These are phyloP conservation scores for Lenwebbia sp. DNA, from an alignment of 345 rosid genomes.

Conservation along the genomic window DNA sequence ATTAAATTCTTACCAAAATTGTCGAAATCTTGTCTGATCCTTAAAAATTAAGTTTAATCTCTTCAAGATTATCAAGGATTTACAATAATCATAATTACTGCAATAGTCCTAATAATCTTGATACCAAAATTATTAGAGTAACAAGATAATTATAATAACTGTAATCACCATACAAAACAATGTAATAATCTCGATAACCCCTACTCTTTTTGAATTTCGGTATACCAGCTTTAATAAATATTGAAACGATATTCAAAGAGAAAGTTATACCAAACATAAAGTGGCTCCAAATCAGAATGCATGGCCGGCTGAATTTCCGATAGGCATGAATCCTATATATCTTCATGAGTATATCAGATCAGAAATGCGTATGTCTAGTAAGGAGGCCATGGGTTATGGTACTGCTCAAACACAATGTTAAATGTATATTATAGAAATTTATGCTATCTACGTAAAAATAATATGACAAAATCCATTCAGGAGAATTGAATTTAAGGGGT, in stretches of 20 bases:
- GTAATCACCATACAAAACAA: fast-evolving
- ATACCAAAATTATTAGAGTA: not conserved
- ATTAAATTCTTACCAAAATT: not conserved
- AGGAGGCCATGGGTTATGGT: not conserved
- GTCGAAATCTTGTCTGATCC: not conserved
- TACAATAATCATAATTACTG: fast-evolving
- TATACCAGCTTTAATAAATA: not conserved
- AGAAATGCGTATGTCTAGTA: not conserved
- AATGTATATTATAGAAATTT: not conserved
- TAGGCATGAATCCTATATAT: not conserved
- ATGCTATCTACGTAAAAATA: not conserved
- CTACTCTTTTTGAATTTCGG: fast-evolving
- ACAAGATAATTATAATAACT: not conserved
- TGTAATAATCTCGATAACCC: not conserved
- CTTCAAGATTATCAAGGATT: not conserved
- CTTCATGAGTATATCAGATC: not conserved
- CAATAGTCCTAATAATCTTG: fast-evolving
- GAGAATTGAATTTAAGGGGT: fast-evolving
- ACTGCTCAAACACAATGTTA: not conserved
- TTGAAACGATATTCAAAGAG: not conserved
- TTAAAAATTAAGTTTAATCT: not conserved
- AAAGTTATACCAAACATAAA: not conserved
- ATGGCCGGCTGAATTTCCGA: not conserved
- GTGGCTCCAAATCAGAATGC: not conserved
- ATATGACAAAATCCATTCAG: too few relatives aligned